Evolutionary conservation across 2,329 filamentous ascomycete species (phyloP).

Genomic region (Calonectria hongkongensis): DNA sequence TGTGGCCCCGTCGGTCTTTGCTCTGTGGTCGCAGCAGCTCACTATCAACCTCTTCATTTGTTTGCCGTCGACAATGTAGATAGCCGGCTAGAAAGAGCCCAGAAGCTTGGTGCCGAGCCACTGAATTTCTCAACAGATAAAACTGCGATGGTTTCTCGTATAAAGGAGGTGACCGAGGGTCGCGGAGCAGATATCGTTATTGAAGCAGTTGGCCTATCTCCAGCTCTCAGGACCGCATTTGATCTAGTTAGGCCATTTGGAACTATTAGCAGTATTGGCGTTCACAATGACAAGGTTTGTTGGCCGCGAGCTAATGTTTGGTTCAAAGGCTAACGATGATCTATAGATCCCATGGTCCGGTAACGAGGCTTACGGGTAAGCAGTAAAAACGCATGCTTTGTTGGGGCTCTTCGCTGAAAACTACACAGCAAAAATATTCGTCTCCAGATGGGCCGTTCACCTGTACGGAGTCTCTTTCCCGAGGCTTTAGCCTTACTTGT

Average conservation of each 20-base stretch:
- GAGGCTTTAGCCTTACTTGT: conserved; percentile 79
- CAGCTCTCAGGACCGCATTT: conserved; percentile 81
- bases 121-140: conserved; percentile 84
- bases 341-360: conserved; percentile 79
- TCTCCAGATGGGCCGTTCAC: conserved; percentile 85
- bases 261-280: conserved; percentile 83
- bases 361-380: conserved; percentile 75
- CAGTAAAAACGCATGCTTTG: too few relatives aligned
- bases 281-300: conserved; percentile 81
- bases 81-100: conserved; percentile 83
- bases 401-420: conserved; percentile 26
- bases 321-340: conserved; percentile 46
- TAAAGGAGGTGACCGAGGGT: conserved; percentile 85
- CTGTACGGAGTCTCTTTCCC: conserved; percentile 81
- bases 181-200: conserved; percentile 92
- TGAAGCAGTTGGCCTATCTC: conserved; percentile 83
- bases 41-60: conserved; percentile 83
- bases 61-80: conserved; percentile 88
- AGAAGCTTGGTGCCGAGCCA: conserved; percentile 85
- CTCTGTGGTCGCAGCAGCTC: conserved; percentile 84
- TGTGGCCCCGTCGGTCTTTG: conserved; percentile 92
- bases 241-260: conserved; percentile 84
- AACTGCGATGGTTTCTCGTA: conserved; percentile 78
- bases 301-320: too few relatives aligned
- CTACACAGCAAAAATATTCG: conserved; percentile 79